phyloP scores from a whole-genome alignment of 257 asterid species.

The Fraxinus americana region DNA sequence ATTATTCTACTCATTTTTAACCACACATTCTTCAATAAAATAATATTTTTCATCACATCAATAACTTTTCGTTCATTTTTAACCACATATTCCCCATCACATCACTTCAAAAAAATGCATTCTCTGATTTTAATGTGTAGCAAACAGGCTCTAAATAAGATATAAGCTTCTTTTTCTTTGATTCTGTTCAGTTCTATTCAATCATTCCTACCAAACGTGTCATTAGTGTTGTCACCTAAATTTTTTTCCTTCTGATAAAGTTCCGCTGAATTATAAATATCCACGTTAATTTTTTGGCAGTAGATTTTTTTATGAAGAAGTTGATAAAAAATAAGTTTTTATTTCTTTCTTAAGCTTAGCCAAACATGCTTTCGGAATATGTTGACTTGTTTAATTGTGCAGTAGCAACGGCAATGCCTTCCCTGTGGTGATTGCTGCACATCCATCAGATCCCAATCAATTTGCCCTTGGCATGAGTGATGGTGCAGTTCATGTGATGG shows the following conservation, averaged over 20 bases:
- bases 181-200: too few species aligned
- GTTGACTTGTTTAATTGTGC: conserved; percentile 28
- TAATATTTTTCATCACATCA: too few species aligned
- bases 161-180: neutral
- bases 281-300: too few species aligned
- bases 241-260: neutral
- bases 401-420: conserved; percentile 49
- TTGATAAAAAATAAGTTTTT: too few species aligned
- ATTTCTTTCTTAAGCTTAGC: neutral
- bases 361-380: neutral
- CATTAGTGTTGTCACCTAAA: neutral
- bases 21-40: too few species aligned
- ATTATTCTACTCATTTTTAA: too few species aligned
- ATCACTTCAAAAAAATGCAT: too few species aligned
- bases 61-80: too few species aligned
- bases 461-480: conserved; percentile 96
- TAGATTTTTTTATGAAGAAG: too few species aligned
- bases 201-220: neutral
- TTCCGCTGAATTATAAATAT: neutral
- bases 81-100: too few species aligned
- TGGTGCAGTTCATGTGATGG: conserved; percentile 75
- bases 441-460: conserved; percentile 77
- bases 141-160: too few species aligned
- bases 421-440: conserved; percentile 86
- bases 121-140: too few species aligned